phyloP scores from a whole-genome alignment of 2,329 filamentous ascomycete genomes.

The Calonectria henricotiae region DNA sequence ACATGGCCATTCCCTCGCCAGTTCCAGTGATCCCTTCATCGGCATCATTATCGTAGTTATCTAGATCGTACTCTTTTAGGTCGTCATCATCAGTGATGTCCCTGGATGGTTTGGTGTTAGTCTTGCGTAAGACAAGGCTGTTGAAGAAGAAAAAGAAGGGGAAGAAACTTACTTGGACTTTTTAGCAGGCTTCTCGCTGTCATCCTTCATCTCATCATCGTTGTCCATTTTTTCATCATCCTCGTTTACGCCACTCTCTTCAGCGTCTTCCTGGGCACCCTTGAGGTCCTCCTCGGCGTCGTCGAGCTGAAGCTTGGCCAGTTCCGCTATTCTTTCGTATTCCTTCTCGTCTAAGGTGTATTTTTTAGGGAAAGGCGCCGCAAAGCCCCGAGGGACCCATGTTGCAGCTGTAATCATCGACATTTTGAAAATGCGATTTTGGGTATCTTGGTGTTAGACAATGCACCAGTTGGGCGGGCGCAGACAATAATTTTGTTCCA shows the following conservation, averaged over 20 bases:
- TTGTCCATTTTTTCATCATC: slow-evolving; percentile 54
- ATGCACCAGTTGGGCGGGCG: slow-evolving; percentile 38
- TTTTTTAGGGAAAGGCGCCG: slow-evolving; percentile 82
- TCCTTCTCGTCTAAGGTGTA: slow-evolving; percentile 84
- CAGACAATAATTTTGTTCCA: slow-evolving; percentile 53
- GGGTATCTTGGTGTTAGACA: slow-evolving; percentile 52
- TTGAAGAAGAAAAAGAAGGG: neutral
- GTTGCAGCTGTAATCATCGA: slow-evolving; percentile 85
- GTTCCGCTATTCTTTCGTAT: slow-evolving; percentile 81
- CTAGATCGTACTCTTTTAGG: slow-evolving; percentile 95
- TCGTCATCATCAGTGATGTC: slow-evolving; percentile 80
- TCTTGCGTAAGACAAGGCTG: neutral
- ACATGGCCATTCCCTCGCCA: slow-evolving; percentile 88
- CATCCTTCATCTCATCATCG: slow-evolving; percentile 60
- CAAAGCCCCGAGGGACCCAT: slow-evolving; percentile 85
- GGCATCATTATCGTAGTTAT: slow-evolving; percentile 93
- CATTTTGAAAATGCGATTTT: slow-evolving; percentile 59
- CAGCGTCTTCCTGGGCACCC: slow-evolving; percentile 72
- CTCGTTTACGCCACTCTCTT: slow-evolving; percentile 52
- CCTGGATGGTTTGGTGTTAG: slow-evolving; percentile 55
- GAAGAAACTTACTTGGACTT: slow-evolving; percentile 58
- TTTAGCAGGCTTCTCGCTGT: slow-evolving; percentile 48
- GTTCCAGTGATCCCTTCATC: slow-evolving; percentile 65
- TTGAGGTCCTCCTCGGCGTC: slow-evolving; percentile 91
- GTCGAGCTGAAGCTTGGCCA: slow-evolving; percentile 86